Evolutionary conservation across 2,329 filamentous ascomycete genomes (phyloP).

Genomic region (Colletotrichum scovillei): DNA sequence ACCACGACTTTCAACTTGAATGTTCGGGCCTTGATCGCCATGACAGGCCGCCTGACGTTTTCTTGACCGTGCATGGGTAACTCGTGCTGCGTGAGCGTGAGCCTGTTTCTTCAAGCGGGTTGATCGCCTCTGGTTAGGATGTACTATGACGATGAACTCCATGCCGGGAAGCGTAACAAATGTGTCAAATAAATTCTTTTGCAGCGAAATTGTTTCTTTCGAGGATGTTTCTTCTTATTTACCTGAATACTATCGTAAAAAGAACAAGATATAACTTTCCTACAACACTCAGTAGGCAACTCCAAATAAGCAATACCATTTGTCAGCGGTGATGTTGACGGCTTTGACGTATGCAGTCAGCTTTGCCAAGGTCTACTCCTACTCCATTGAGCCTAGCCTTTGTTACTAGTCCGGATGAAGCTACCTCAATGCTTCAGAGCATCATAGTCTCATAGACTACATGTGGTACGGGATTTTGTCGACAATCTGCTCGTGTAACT

Average conservation of each 20-base stretch:
- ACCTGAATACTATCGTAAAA: too few species aligned
- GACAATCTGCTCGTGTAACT: background rate
- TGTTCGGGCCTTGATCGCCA: too few species aligned
- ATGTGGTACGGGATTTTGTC: background rate
- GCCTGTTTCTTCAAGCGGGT: background rate
- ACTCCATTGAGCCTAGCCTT: background rate
- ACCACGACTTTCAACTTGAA: too few species aligned
- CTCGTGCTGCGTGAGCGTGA: background rate
- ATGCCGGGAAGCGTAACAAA: background rate
- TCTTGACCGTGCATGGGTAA: background rate
- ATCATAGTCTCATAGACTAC: background rate
- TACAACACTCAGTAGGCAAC: too few species aligned
- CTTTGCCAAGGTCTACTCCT: background rate
- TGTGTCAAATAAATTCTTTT: background rate
- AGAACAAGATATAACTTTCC: too few species aligned
- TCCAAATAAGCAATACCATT: background rate
- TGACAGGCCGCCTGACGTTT: too few species aligned
- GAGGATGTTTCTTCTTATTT: too few species aligned
- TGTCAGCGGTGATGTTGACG: background rate
- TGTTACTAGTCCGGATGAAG: background rate
- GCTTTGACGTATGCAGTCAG: background rate
- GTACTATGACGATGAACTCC: background rate
- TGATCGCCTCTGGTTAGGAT: background rate
- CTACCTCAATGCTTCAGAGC: too few species aligned
- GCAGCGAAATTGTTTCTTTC: too few species aligned